phyloP scores from a whole-genome alignment of 1,284 basidiomycete species.

The Boletus sp. region DNA sequence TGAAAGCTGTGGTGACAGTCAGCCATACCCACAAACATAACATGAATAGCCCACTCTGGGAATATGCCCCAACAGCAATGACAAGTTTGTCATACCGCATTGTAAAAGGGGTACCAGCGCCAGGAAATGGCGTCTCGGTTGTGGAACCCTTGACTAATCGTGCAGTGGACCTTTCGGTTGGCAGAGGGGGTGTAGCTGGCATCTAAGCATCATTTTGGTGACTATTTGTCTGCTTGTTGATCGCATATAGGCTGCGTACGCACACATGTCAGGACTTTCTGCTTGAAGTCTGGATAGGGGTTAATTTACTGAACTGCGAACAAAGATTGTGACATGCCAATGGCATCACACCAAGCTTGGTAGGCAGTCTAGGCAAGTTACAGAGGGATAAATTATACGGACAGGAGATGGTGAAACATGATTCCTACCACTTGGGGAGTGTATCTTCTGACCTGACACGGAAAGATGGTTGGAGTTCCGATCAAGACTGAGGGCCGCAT shows the following conservation, averaged over 20 bases:
- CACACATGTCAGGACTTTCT: constrained; percentile 58
- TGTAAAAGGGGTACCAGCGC: constrained; percentile 36
- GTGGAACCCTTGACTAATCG: constrained; percentile 11
- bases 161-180: constrained; percentile 28
- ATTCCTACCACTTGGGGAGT: constrained; percentile 51
- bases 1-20: constrained; percentile 45
- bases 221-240: neutral
- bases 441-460: constrained; percentile 48
- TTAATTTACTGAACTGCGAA: constrained; percentile 8
- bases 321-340: constrained; percentile 38
- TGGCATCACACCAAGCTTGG: constrained; percentile 71
- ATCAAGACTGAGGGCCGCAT: constrained; percentile 6
- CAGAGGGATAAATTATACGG: neutral
- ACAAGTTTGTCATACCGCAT: constrained; percentile 79
- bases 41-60: constrained; percentile 55
- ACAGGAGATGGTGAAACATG: neutral
- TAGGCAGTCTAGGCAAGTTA: constrained; percentile 46
- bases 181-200: constrained; percentile 50
- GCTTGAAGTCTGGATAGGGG: constrained; percentile 51
- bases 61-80: constrained; percentile 81
- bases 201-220: constrained; percentile 36
- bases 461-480: neutral
- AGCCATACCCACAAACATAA: neutral
- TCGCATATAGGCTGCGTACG: constrained; percentile 23
- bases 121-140: constrained; percentile 12